These are phyloP conservation scores for Abortiporus biennis DNA, from an alignment of 1,284 basidiomycete genomes.

Conservation along the genomic window DNA sequence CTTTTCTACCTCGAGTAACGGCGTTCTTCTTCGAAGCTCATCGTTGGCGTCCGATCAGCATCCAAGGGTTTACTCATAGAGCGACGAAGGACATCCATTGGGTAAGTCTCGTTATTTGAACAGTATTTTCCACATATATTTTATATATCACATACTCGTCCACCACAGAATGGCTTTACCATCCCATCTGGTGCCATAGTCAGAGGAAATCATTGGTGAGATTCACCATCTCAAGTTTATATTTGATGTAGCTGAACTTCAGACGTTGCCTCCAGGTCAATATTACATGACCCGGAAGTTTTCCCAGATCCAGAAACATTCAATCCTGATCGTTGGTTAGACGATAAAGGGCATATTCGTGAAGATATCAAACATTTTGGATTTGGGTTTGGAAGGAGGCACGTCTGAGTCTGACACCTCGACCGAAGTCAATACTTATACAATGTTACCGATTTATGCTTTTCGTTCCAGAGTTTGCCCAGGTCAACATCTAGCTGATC, in stretches of 20 bases:
- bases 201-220: slow-evolving; percentile 56
- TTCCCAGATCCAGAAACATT: slow-evolving; percentile 58
- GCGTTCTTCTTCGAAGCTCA: slow-evolving; percentile 59
- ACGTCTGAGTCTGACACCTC: slow-evolving; percentile 6
- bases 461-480: slow-evolving; percentile 41
- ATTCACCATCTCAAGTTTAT: neutral
- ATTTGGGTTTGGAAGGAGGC: slow-evolving; percentile 59
- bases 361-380: slow-evolving; percentile 44
- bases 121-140: neutral
- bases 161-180: slow-evolving; percentile 38
- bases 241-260: neutral
- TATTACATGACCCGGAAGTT: slow-evolving; percentile 46
- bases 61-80: slow-evolving; percentile 46
- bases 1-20: slow-evolving; percentile 44
- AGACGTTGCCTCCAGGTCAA: slow-evolving; percentile 30
- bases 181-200: slow-evolving; percentile 57
- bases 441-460: neutral
- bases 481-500: slow-evolving; percentile 50
- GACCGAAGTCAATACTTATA: neutral
- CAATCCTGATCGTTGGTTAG: slow-evolving; percentile 53
- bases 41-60: slow-evolving; percentile 39
- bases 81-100: slow-evolving; percentile 56
- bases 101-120: slow-evolving; percentile 27
- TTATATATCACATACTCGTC: neutral
- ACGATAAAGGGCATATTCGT: slow-evolving; percentile 37